Evolutionary conservation across 768 basidiomycete genomes (phyloP), one percentile per base, ranked within the genome.

Genomic region (Plicaturopsis crispa): DNA sequence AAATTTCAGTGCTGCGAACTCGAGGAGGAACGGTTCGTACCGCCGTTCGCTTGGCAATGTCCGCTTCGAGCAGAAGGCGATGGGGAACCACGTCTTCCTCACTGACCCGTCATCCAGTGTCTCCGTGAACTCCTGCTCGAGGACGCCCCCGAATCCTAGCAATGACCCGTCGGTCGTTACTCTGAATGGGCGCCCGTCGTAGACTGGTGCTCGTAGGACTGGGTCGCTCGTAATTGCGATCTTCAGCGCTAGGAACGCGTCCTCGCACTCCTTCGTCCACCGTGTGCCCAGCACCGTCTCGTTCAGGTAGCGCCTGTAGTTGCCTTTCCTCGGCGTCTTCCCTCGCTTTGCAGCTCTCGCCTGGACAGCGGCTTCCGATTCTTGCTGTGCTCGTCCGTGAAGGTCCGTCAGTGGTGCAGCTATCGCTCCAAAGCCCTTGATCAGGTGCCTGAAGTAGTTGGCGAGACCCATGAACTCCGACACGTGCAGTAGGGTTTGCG

Each of bases 401-500:
- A 69, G 43, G 39, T 67, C 56, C 1, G 45, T 43, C 5, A 70
- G 43, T 0, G 59, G 65, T 4, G 42, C 41, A 21, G 52, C 63
- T 0, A 62, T 38, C 3, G 36, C 35, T 0, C 65, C 48, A 31
- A 67, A 71, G 13, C 49, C 50, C 26, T 51, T 39, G 33, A 69
- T 59, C 1, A 66, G 41, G n/a, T 50, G 36, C 0, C 61, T 46
- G 45, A 65, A 69, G 40, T 59, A 59, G 3, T 55, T 50, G 4
- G 57, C 60, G 5, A 65, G 45, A 0, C 66, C 61, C 5, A 64
- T 24, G 44, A 70, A 69, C 4, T 48, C 48, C 3, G 43, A 38
- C 5, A 70, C 44, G 10, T 63, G 45, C 0, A 44, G 45, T 1
- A 53, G 49, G 21, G 59, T 45, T 10, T 36, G 14, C 1, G 66